These are phyloP conservation scores for Colletotrichum sublineola DNA, from an alignment of 2,329 filamentous ascomycete genomes.

Conservation along the genomic window DNA sequence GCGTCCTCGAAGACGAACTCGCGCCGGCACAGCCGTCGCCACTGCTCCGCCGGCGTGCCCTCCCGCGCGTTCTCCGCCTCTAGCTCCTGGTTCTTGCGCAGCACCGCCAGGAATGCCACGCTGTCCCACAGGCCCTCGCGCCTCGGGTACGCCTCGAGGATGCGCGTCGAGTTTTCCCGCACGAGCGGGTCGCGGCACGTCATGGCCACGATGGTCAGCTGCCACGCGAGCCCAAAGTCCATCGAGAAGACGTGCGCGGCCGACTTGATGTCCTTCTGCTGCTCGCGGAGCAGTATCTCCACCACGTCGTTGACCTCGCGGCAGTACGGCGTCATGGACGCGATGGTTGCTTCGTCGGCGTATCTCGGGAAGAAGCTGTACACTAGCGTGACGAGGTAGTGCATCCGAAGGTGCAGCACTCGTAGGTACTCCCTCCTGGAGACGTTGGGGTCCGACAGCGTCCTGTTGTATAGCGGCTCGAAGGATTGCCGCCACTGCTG, in stretches of 20 bases:
- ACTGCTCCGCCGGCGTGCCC: slow-evolving; percentile 53
- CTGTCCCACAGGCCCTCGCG: slow-evolving; percentile 60
- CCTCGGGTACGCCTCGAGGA: slow-evolving; percentile 57
- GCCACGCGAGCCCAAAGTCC: slow-evolving; percentile 62
- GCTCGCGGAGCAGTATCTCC: slow-evolving; percentile 52
- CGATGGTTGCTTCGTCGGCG: slow-evolving; percentile 52
- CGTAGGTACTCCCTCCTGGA: slow-evolving; percentile 45
- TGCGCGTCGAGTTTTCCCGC: slow-evolving; percentile 55
- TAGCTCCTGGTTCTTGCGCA: slow-evolving; percentile 53
- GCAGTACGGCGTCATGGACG: slow-evolving; percentile 57
- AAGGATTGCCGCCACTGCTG: slow-evolving; percentile 56
- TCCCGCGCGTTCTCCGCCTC: slow-evolving; percentile 52
- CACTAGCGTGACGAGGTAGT: slow-evolving; percentile 57
- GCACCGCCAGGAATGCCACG: slow-evolving; percentile 56
- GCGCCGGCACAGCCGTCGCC: slow-evolving; percentile 55
- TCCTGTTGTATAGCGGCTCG: slow-evolving; percentile 53
- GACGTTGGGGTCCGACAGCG: slow-evolving; percentile 46
- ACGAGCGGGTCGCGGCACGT: slow-evolving; percentile 56
- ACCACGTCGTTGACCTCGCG: slow-evolving; percentile 56
- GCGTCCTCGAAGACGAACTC: slow-evolving; percentile 57
- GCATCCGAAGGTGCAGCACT: slow-evolving; percentile 57
- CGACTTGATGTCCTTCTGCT: slow-evolving; percentile 38
- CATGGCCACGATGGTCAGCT: slow-evolving; percentile 57
- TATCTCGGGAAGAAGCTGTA: slow-evolving; percentile 56
- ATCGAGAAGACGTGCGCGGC: slow-evolving; percentile 56